These are phyloP conservation scores for Backusella parvicylindrica DNA, from an alignment of 192 early-diverging fungal species.

Conservation along the genomic window DNA sequence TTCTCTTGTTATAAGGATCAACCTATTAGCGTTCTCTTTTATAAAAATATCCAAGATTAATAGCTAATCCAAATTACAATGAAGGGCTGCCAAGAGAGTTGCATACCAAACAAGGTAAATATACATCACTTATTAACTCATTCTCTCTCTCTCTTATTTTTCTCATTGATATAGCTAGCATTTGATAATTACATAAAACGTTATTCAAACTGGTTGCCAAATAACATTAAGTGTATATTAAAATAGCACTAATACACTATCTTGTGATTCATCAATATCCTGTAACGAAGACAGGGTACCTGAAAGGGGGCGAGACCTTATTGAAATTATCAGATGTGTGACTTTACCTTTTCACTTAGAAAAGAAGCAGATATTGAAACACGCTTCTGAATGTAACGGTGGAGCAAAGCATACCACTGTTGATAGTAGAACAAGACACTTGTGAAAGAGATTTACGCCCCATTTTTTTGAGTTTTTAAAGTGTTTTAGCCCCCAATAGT, in stretches of 20 bases:
- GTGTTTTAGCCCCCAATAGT: background rate
- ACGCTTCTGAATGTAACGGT: constrained; percentile 9
- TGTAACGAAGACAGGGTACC: background rate
- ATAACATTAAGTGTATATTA: constrained; percentile 27
- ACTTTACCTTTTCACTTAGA: constrained; percentile 18
- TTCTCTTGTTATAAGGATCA: background rate
- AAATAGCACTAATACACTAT: constrained; percentile 14
- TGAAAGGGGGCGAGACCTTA: constrained; percentile 4
- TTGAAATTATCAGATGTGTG: constrained; percentile 27
- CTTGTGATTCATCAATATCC: too few relatives aligned
- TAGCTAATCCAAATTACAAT: constrained; percentile 1
- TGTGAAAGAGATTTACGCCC: background rate
- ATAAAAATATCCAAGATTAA: constrained; percentile 21
- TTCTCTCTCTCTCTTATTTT: background rate
- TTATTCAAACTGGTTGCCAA: constrained; percentile 23
- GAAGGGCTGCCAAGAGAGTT: constrained; percentile 18
- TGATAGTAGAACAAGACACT: background rate
- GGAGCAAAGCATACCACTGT: background rate
- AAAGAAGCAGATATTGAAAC: constrained; percentile 21
- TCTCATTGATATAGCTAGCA: background rate
- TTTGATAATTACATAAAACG: background rate
- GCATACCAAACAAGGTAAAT: constrained; percentile 30
- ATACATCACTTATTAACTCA: background rate
- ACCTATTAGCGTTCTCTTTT: background rate
- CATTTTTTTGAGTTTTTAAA: background rate